phyloP scores from a whole-genome alignment of 2,329 filamentous ascomycete genomes.

The Ophiocordyceps unilateralis region DNA sequence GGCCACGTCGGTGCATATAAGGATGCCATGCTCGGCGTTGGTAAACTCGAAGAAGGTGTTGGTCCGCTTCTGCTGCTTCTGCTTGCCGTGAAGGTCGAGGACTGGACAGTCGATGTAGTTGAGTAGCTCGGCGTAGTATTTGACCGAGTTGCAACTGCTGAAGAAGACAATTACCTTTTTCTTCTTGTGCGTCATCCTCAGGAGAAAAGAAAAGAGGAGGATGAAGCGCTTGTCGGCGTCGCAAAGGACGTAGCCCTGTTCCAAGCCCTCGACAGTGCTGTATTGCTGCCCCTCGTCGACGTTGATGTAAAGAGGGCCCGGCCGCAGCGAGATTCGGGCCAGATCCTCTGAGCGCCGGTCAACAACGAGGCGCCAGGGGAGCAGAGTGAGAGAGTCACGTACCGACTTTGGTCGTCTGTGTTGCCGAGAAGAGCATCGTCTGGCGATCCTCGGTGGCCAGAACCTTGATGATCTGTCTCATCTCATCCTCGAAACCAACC shows the following conservation, averaged over 20 bases:
- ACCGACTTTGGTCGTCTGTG: conserved; percentile 86
- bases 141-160: conserved; percentile 80
- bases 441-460: conserved; percentile 74
- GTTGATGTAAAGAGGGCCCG: conserved; percentile 90
- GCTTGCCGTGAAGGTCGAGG: conserved; percentile 77
- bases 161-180: conserved; percentile 99
- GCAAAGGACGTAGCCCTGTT: conserved; percentile 91
- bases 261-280: conserved; percentile 81
- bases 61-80: conserved; percentile 98
- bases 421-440: conserved; percentile 97
- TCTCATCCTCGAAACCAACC: conserved; percentile 96
- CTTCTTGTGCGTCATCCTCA: conserved; percentile 58
- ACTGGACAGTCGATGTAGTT: conserved; percentile 95
- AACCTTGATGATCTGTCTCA: conserved; percentile 92
- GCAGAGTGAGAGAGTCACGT: conserved; percentile 2
- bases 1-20: conserved; percentile 94
- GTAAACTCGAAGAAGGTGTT: conserved; percentile 96
- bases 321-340: conserved; percentile 78
- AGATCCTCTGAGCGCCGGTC: conserved; percentile 50
- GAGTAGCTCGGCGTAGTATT: conserved; percentile 87
- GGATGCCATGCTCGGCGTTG: conserved; percentile 58
- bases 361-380: neutral
- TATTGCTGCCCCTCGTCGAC: conserved; percentile 82
- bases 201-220: conserved; percentile 84
- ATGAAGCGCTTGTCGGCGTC: conserved; percentile 89